Percentiles rank a stretch among this genome's conserved stretches.
Evolutionary conservation across 257 asterid genomes (phyloP).

Genomic region (Ophiorrhiza pumila): DNA sequence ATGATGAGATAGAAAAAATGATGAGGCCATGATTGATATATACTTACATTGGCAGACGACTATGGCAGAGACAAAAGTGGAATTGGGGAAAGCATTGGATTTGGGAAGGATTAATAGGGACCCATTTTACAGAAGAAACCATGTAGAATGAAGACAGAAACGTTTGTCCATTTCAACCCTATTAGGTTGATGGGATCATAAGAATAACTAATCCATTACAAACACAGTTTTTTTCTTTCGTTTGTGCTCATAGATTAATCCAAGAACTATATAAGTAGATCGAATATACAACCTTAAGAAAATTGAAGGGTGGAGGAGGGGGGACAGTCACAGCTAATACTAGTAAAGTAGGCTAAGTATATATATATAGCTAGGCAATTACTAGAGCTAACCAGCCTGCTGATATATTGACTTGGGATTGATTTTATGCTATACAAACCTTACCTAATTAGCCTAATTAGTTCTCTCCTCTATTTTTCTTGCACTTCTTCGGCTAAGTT

Average conservation of each 20-base stretch:
- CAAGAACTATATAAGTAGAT: too few species aligned
- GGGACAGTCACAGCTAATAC: too few species aligned
- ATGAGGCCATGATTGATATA: slow-evolving; percentile 21
- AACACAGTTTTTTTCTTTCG: background rate
- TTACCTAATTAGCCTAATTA: background rate
- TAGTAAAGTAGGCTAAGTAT: too few species aligned
- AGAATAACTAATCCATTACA: slow-evolving; percentile 15
- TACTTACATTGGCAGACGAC: slow-evolving; percentile 16
- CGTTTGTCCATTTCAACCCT: background rate
- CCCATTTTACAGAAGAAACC: slow-evolving; percentile 23
- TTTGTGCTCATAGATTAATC: background rate
- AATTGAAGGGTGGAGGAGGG: too few species aligned
- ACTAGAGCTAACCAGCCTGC: background rate
- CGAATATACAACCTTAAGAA: too few species aligned
- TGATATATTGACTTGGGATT: background rate
- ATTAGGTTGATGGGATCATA: slow-evolving; percentile 1
- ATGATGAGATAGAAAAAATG: slow-evolving; percentile 21
- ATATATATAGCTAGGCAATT: background rate
- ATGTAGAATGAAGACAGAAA: slow-evolving; percentile 22
- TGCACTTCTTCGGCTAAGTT: background rate
- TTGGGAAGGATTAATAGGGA: slow-evolving; percentile 10
- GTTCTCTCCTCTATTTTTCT: background rate
- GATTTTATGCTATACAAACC: background rate
- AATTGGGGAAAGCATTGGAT: background rate
- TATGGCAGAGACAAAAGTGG: slow-evolving; percentile 22